Evolutionary conservation across 1,284 basidiomycete species (phyloP).

Genomic region (Pholiota adiposa): DNA sequence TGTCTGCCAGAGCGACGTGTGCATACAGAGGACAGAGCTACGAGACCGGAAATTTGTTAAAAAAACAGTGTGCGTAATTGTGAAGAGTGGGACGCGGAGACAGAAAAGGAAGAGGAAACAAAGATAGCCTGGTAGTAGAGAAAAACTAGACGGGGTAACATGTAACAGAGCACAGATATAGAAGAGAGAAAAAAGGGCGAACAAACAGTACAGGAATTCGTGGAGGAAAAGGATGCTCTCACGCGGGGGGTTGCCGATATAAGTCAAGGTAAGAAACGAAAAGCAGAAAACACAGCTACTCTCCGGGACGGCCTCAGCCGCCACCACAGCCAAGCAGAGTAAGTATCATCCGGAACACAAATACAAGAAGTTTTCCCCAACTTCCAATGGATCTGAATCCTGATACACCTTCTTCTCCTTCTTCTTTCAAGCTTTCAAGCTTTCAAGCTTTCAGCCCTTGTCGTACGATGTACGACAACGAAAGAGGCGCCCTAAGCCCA

Average conservation of each 20-base stretch:
- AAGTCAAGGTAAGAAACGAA: background rate
- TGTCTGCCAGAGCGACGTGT: background rate
- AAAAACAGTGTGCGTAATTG: background rate
- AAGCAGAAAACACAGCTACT: background rate
- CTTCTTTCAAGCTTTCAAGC: too few relatives aligned
- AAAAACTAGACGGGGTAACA: background rate
- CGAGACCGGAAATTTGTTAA: background rate
- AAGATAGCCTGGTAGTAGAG: background rate
- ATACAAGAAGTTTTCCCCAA: constrained; percentile 7
- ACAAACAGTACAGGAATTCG: background rate
- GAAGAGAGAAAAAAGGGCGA: too few relatives aligned
- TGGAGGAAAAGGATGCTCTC: background rate
- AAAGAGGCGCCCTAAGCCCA: constrained; percentile 56
- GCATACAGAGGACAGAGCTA: background rate
- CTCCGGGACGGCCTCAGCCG: background rate
- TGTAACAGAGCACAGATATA: background rate
- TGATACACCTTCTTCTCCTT: background rate
- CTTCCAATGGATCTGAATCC: background rate
- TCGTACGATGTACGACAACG: background rate
- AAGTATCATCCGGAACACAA: background rate
- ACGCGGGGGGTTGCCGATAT: background rate
- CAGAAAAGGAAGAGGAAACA: background rate
- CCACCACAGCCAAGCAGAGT: background rate
- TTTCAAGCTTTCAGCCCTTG: background rate
- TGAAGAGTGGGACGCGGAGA: background rate